Percentiles rank a stretch among this genome's conserved stretches.
Evolutionary conservation across 2,329 filamentous ascomycete genomes (phyloP).

Genomic region (Trichoderma oligosporum): DNA sequence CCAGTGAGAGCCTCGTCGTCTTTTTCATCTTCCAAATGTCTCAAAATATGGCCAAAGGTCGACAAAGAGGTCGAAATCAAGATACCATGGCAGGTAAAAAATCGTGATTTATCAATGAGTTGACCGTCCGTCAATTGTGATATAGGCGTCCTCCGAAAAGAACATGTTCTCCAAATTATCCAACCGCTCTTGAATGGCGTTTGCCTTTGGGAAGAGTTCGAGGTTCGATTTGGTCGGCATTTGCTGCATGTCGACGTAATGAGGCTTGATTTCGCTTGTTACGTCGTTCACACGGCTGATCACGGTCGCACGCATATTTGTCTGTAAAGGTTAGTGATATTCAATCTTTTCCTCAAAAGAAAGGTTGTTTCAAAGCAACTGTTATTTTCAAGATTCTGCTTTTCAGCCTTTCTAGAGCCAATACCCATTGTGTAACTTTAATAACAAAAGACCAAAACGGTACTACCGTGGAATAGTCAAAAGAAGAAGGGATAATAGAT

Average conservation of each 20-base stretch:
- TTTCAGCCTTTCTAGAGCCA: conserved; percentile 1
- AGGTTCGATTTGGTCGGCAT: conserved; percentile 8
- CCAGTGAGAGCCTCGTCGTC: background rate
- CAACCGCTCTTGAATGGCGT: conserved; percentile 3
- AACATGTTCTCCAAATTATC: conserved; percentile 4
- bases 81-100: conserved; percentile 10
- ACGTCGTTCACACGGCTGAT: conserved; percentile 7
- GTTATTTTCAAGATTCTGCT: conserved; percentile 14
- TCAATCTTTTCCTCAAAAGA: background rate
- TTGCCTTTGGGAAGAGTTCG: background rate
- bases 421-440: background rate
- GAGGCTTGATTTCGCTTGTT: conserved; percentile 3
- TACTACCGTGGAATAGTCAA: no score
- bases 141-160: conserved; percentile 1
- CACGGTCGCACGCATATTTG: conserved; percentile 13
- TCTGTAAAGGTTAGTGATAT: background rate
- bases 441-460: background rate
- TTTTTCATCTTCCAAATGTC: background rate
- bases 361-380: background rate
- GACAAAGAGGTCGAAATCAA: conserved; percentile 5
- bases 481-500: background rate
- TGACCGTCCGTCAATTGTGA: background rate
- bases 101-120: background rate
- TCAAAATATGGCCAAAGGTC: background rate
- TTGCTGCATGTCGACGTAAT: conserved; percentile 3